Evolutionary conservation across 177 flowering plant species (phyloP).

Genomic region (Telopea speciosissima): DNA sequence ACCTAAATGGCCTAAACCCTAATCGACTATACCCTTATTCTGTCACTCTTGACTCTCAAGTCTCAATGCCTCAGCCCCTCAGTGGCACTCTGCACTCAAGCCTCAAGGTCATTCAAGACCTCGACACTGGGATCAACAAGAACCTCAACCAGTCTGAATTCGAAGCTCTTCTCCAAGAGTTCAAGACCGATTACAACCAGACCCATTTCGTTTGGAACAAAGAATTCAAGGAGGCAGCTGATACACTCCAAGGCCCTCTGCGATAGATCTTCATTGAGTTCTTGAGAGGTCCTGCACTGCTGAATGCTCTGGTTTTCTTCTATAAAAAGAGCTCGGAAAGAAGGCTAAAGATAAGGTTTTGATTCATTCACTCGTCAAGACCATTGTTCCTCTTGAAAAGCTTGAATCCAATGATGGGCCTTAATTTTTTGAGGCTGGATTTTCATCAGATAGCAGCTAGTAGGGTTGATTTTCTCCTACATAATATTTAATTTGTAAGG

Average conservation of each 20-base stretch:
- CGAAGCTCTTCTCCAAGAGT: conserved; percentile 83
- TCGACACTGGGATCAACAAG: conserved; percentile 91
- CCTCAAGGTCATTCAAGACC: too few species aligned
- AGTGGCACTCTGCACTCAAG: too few species aligned
- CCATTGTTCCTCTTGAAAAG: background rate
- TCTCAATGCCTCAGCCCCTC: too few species aligned
- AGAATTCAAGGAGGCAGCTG: conserved; percentile 97
- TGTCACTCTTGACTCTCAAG: too few species aligned
- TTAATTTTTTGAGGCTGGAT: too few species aligned
- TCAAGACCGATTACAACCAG: conserved; percentile 96
- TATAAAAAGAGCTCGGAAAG: conserved; percentile 97
- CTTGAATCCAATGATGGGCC: too few species aligned
- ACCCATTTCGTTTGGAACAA: conserved; percentile 94
- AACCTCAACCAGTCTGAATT: conserved; percentile 75
- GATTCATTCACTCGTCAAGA: background rate
- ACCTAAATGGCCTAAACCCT: too few species aligned
- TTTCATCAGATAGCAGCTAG: too few species aligned
- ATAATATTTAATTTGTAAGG: too few species aligned
- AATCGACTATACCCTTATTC: too few species aligned
- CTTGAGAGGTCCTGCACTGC: conserved; percentile 96
- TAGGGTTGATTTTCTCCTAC: too few species aligned
- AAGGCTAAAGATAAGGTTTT: conserved; percentile 73
- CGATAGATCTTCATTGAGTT: conserved; percentile 93
- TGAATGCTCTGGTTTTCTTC: conserved; percentile 94
- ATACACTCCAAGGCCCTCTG: conserved; percentile 73